A percentile compares a stretch with the other conserved stretches of the same genome.
These are phyloP conservation scores for Polymyxa betae DNA, from an alignment of 208 protist genomes.

Conservation along the genomic window DNA sequence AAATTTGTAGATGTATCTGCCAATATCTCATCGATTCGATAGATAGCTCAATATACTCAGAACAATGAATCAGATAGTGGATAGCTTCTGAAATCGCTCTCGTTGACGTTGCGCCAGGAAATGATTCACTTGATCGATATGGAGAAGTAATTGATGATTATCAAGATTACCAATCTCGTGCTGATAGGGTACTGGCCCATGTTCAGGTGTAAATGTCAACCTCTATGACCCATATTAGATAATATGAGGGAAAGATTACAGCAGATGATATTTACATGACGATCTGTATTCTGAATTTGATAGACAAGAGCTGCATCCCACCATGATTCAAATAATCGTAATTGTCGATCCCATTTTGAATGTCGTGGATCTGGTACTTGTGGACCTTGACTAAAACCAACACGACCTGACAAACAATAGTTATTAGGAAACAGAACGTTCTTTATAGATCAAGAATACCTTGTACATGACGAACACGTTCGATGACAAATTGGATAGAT, in stretches of 20 bases:
- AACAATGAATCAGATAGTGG: no score
- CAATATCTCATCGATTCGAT: no score
- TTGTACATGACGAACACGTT: neutral
- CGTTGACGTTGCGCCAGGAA: neutral
- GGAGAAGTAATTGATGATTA: neutral
- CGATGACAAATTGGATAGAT: neutral
- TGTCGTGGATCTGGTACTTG: slow-evolving; percentile 24
- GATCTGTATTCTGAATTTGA: neutral
- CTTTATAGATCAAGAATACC: neutral
- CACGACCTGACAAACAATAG: slow-evolving; percentile 26
- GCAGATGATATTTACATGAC: neutral
- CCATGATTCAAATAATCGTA: slow-evolving; percentile 1
- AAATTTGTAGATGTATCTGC: no score
- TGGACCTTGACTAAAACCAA: slow-evolving; percentile 10
- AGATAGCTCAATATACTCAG: no score
- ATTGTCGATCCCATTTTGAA: neutral
- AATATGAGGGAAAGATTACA: neutral
- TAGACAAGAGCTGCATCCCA: neutral
- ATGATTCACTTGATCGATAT: neutral
- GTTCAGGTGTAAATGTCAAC: slow-evolving; percentile 13
- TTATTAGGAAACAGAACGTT: neutral
- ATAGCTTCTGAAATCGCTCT: neutral
- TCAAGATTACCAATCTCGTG: neutral
- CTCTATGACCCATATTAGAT: neutral
- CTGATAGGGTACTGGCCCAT: slow-evolving; percentile 31